Percentiles rank a stretch among this genome's conserved stretches.
Conservation (phyloP, 83 land plant species). For the Isoetes engelmannii region DNA sequence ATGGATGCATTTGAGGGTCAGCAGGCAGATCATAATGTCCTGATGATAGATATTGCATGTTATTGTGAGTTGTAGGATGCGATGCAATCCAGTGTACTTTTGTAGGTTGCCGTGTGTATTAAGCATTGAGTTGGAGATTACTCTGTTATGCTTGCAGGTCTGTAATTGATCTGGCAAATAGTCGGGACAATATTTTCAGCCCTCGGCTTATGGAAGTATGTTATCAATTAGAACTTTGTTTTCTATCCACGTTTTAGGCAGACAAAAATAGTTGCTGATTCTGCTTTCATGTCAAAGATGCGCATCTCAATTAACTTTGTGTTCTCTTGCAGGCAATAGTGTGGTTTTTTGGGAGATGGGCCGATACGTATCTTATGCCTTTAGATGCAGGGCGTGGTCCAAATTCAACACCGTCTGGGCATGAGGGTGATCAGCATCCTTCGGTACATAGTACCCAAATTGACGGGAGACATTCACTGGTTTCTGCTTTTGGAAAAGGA, state of each 20-base stretch:
- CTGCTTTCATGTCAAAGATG: neutral
- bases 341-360: constrained; percentile 98
- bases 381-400: constrained; percentile 42
- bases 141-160: constrained; percentile 40
- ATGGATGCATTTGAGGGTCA: no score
- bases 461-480: constrained; percentile 35
- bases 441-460: constrained; percentile 18
- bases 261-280: neutral
- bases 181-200: constrained; percentile 62
- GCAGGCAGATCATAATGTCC: no score
- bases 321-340: constrained; percentile 62
- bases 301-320: constrained; percentile 1
- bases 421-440: constrained; percentile 13
- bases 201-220: constrained; percentile 95
- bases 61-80: no score
- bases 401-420: constrained; percentile 32
- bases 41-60: no score
- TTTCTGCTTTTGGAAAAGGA: constrained; percentile 57
- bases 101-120: no score
- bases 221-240: neutral
- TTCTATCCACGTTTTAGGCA: neutral
- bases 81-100: no score
- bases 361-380: constrained; percentile 76
- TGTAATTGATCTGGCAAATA: constrained; percentile 51
- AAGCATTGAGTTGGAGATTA: neutral